Evolutionary conservation across 169 alveolate genomes (phyloP).

Genomic region (Theileria parva): DNA sequence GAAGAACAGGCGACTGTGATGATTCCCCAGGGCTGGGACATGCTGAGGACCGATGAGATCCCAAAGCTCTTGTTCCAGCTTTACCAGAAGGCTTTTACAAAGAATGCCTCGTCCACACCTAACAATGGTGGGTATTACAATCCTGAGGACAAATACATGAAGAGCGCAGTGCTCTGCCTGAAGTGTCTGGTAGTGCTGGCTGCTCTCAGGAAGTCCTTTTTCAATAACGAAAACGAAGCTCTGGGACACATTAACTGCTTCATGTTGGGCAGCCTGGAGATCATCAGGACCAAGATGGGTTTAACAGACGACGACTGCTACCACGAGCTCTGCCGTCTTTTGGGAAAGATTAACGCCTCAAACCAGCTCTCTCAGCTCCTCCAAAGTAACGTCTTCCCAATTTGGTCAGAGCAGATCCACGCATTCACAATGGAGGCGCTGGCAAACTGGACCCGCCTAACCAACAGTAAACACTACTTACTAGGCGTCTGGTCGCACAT

Average conservation of each 20-base stretch:
- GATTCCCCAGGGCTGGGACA: conserved; percentile 91
- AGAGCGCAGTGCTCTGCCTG: conserved; percentile 84
- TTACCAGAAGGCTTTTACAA: conserved; percentile 62
- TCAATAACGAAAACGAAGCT: conserved; percentile 84
- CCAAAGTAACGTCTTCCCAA: conserved; percentile 77
- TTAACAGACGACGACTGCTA: conserved; percentile 85
- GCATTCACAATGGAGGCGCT: conserved; percentile 86
- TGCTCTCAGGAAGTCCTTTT: conserved; percentile 87
- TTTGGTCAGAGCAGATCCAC: conserved; percentile 88
- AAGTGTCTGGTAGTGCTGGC: conserved; percentile 85
- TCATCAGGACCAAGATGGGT: conserved; percentile 85
- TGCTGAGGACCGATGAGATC: conserved; percentile 83
- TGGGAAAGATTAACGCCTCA: conserved; percentile 89
- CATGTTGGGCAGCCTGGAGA: conserved; percentile 85
- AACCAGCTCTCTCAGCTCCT: conserved; percentile 82
- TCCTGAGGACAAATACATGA: conserved; percentile 29
- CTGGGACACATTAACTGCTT: conserved; percentile 80
- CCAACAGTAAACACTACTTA: conserved; percentile 90
- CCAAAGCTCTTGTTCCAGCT: conserved; percentile 82
- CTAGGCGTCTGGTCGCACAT: conserved; percentile 91
- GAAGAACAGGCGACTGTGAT: conserved; percentile 91
- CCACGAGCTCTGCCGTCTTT: conserved; percentile 89
- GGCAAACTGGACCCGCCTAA: conserved; percentile 84
- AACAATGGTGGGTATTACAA: not conserved
- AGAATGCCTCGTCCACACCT: not conserved